Conservation (phyloP, 345 rosid genomes). For the Gossypium herbaceum region DNA sequence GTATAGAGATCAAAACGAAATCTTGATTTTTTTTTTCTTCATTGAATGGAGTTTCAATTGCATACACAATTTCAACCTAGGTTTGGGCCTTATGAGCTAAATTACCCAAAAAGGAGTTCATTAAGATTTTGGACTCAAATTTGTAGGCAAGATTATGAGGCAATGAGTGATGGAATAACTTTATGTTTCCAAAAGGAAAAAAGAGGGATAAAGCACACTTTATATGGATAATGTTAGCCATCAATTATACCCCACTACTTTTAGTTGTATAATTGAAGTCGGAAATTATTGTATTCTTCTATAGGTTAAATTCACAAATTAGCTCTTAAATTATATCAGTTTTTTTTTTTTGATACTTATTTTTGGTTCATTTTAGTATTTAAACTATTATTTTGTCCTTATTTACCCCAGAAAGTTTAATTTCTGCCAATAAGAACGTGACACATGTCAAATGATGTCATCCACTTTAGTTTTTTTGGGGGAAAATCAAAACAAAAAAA, state of each 20-base stretch:
- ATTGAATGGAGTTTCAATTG: background rate
- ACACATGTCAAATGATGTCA: too few species aligned
- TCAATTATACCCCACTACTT: background rate
- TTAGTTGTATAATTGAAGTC: background rate
- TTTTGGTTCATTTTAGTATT: too few species aligned
- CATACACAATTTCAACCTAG: background rate
- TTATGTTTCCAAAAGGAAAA: background rate
- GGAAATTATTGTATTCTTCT: background rate
- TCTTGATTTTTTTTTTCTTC: too few species aligned
- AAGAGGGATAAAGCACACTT: background rate
- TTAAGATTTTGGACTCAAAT: slow-evolving; percentile 8
- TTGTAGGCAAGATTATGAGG: background rate
- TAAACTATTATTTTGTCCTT: too few species aligned
- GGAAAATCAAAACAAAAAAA: too few species aligned
- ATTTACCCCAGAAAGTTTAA: too few species aligned
- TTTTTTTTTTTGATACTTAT: too few species aligned
- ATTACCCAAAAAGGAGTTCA: background rate
- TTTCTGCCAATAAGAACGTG: too few species aligned
- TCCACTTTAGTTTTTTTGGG: too few species aligned
- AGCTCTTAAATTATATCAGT: too few species aligned
- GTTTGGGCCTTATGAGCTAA: background rate
- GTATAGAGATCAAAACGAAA: too few species aligned
- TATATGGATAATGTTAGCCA: background rate
- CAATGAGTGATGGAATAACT: background rate
- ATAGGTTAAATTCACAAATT: too few species aligned